Percentiles rank a stretch among this genome's conserved stretches.
Evolutionary conservation across 805 yeast species (phyloP).

Genomic region (Debaryomyces tyrocola): DNA sequence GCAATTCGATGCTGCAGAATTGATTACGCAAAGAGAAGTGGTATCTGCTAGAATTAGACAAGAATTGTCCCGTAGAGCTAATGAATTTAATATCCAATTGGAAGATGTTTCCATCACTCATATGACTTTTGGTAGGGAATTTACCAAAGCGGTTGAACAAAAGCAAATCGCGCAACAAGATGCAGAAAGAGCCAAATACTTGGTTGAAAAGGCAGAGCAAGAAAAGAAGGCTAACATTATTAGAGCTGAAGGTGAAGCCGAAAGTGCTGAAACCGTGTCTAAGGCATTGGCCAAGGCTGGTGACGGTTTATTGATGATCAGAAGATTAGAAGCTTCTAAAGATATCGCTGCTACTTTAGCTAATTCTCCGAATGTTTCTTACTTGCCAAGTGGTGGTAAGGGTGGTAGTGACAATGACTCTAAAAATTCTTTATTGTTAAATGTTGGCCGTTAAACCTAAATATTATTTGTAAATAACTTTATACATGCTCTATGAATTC

Average conservation of each 20-base stretch:
- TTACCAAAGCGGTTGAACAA: constrained; percentile 97
- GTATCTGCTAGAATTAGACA: constrained; percentile 86
- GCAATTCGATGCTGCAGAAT: constrained; percentile 93
- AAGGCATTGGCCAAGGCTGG: constrained; percentile 92
- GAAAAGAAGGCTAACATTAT: constrained; percentile 93
- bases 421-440: constrained; percentile 60
- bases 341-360: constrained; percentile 92
- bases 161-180: constrained; percentile 99
- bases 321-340: constrained; percentile 95
- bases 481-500: constrained; percentile 2
- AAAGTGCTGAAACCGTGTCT: constrained; percentile 93
- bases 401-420: constrained; percentile 36
- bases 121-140: constrained; percentile 94
- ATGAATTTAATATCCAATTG: constrained; percentile 83
- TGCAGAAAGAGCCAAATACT: constrained; percentile 92
- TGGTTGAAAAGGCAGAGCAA: constrained; percentile 96
- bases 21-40: constrained; percentile 94
- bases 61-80: constrained; percentile 80
- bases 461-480: constrained; percentile 1
- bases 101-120: constrained; percentile 98
- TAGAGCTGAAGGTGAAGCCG: constrained; percentile 99
- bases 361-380: constrained; percentile 79
- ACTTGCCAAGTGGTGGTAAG: constrained; percentile 64
- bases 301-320: constrained; percentile 88
- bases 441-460: constrained; percentile 58